Evolutionary conservation across 371 early-diverging fungal species (phyloP).

Genomic region (Mycotypha africana): DNA sequence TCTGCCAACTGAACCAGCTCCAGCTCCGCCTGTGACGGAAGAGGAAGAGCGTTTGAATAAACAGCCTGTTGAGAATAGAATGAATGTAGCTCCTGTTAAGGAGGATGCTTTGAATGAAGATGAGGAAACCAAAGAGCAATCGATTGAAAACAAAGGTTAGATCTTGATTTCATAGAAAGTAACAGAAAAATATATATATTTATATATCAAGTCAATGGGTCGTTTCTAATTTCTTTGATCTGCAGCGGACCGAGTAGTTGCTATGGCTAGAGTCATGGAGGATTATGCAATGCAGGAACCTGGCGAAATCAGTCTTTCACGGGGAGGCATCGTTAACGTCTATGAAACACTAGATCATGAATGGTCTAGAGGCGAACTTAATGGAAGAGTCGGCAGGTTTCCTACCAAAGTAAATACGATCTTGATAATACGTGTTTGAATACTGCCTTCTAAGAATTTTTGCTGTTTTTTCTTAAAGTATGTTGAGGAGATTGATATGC

Average conservation of each 20-base stretch:
- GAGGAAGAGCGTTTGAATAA: no score
- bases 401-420: constrained; percentile 52
- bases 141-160: constrained; percentile 3
- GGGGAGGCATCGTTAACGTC: constrained; percentile 64
- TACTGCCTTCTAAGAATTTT: no score
- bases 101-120: no score
- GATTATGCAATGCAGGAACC: constrained; percentile 65
- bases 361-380: constrained; percentile 66
- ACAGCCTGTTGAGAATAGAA: no score
- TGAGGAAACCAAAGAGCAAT: constrained; percentile 1
- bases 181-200: no score
- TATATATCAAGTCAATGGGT: no score
- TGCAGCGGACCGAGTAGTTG: constrained; percentile 25
- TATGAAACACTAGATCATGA: constrained; percentile 58
- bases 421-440: neutral
- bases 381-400: constrained; percentile 64
- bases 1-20: no score
- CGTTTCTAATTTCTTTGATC: no score
- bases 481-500: constrained; percentile 40
- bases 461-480: constrained; percentile 17
- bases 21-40: no score
- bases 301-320: constrained; percentile 61
- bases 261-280: constrained; percentile 59
- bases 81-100: no score
- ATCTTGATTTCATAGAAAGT: no score